phyloP scores from a whole-genome alignment of 176 grass and related monocot species.

The Zizania latifolia region DNA sequence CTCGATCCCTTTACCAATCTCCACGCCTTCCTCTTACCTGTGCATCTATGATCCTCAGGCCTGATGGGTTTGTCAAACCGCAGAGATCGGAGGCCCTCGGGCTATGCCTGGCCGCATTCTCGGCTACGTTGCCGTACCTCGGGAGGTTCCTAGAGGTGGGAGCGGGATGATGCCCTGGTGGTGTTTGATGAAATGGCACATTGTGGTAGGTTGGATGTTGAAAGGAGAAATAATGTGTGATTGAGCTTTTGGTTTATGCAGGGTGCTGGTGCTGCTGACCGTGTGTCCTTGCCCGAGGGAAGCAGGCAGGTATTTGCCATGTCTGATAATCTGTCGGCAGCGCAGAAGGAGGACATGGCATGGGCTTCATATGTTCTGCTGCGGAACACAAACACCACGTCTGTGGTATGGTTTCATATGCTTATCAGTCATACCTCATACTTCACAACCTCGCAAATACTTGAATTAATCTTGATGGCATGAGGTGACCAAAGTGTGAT shows the following conservation, averaged over 20 bases:
- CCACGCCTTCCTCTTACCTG: not conserved
- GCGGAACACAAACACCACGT: slow-evolving; percentile 76
- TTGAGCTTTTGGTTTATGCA: slow-evolving; percentile 27
- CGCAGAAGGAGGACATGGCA: slow-evolving; percentile 69
- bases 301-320: slow-evolving; percentile 69
- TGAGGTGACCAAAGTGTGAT: not conserved
- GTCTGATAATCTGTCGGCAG: slow-evolving; percentile 46
- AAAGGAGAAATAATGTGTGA: not conserved
- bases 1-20: not conserved
- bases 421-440: not conserved
- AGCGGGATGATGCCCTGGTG: not conserved
- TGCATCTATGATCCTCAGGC: not conserved
- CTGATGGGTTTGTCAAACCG: slow-evolving; percentile 15
- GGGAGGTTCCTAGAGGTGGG: slow-evolving; percentile 83
- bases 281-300: slow-evolving; percentile 56
- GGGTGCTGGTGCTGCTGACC: slow-evolving; percentile 61
- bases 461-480: not conserved
- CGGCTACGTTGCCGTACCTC: slow-evolving; percentile 66
- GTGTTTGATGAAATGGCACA: not conserved
- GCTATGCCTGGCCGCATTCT: slow-evolving; percentile 77
- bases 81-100: slow-evolving; percentile 79
- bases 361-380: slow-evolving; percentile 82
- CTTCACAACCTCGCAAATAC: no score
- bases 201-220: not conserved
- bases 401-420: slow-evolving; percentile 52